Conservation (phyloP, 768 basidiomycete species). For the Leccinum olivaceopallidum region DNA sequence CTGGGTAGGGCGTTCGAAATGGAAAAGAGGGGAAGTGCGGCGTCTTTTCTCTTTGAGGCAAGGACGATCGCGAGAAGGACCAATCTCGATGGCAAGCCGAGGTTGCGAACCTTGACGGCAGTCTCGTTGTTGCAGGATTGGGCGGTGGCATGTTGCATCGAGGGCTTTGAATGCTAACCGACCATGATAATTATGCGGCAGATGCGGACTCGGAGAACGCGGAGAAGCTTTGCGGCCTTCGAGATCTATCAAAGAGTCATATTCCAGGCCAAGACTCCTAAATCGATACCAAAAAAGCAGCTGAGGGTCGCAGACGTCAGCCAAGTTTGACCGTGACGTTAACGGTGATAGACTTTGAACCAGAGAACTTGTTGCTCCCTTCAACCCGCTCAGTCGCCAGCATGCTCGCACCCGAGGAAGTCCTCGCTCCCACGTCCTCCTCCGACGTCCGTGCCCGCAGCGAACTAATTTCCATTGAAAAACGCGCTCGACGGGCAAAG, state of each 20-base stretch:
- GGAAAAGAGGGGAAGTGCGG: constrained; percentile 52
- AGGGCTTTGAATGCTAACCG: not conserved
- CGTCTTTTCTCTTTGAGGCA: constrained; percentile 61
- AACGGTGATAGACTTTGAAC: too few species aligned
- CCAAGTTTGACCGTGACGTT: not conserved
- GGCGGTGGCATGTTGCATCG: constrained; percentile 20
- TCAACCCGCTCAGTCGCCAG: constrained; percentile 71
- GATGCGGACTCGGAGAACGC: not conserved
- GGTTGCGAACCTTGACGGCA: constrained; percentile 60
- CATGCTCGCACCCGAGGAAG: constrained; percentile 93
- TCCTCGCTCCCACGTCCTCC: constrained; percentile 59
- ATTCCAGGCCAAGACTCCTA: not conserved
- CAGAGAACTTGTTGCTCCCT: constrained; percentile 47
- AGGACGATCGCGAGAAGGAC: constrained; percentile 65
- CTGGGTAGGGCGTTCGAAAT: constrained; percentile 33
- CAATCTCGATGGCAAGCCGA: constrained; percentile 75
- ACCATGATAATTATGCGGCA: not conserved
- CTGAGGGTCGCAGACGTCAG: not conserved
- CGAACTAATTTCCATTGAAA: constrained; percentile 86
- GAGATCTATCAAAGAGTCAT: not conserved
- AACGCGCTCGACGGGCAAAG: constrained; percentile 66
- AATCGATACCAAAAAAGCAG: not conserved
- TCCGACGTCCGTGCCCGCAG: constrained; percentile 61
- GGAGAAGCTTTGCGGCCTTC: not conserved
- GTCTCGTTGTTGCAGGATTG: constrained; percentile 55